Evolutionary conservation across 345 rosid genomes (phyloP), one percentile per base, ranked within the genome.

Genomic region (Citrus medica): DNA sequence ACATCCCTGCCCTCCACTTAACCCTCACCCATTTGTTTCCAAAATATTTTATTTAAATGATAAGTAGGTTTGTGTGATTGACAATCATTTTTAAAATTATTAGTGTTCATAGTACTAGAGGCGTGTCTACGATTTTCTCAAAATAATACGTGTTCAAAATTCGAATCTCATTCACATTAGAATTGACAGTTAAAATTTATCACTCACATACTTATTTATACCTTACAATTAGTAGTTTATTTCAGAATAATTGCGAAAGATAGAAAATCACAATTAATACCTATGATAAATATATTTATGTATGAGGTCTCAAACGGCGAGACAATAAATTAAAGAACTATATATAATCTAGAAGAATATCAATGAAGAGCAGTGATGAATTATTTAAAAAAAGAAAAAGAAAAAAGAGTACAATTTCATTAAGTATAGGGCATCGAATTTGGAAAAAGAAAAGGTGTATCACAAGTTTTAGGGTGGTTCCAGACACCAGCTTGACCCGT

Each of bases 1-100:
- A 82, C 84, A 86, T 81, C 70, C 83, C 67, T 51, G 24, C 67
- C 83, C 62, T 51, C 67, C 67, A 30, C 42, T 67, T 38, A 74
- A 60, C 42, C 27, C 40, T 51, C 55, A 8, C 10, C 58, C 35
- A 46, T 46, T 69, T 40, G 6, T 66, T 46, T 25, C n/a, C 7
- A 42, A 13, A 42, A 14, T 69, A 7, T 63, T 38, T 51, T 5
- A 1, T 42, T 7, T 62, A 21, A 14, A 62, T 5, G 19, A n/a
- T 3, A 63, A 27, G 19, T 33, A 32, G 4, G 68, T 21, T 33
- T 66, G 25, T 66, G 8, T 35, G 7, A 7, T 35, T 3, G 7
- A 63, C 37, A 63, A 63, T 30, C 14, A 30, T 14, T 4, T 28
- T 63, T 12, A 16, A 16, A 63, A 46, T 46, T 46, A 46, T 3